Percentiles rank a stretch among this genome's conserved stretches.
Evolutionary conservation across 805 yeast genomes (phyloP).

Genomic region (Cyberlindnera japonica): DNA sequence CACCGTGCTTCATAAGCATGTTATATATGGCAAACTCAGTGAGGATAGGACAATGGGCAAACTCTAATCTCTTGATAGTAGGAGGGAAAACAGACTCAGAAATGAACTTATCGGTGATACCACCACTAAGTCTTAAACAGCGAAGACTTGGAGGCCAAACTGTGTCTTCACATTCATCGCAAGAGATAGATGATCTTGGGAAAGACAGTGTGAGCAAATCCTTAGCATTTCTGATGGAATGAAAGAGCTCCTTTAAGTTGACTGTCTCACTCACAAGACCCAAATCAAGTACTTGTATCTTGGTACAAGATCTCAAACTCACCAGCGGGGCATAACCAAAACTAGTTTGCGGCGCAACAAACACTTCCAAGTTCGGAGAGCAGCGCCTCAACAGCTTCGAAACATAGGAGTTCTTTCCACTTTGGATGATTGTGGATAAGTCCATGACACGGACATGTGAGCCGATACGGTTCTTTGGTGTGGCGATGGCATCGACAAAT

Average conservation of each 20-base stretch:
- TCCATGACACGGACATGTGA: slow-evolving; percentile 62
- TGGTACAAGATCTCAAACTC: slow-evolving; percentile 69
- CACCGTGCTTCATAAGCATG: slow-evolving; percentile 63
- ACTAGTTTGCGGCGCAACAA: slow-evolving; percentile 91
- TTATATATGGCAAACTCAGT: slow-evolving; percentile 61
- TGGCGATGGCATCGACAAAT: slow-evolving; percentile 68
- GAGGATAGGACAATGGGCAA: slow-evolving; percentile 84
- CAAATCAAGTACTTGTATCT: slow-evolving; percentile 64
- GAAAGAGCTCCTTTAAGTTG: slow-evolving; percentile 74
- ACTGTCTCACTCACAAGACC: slow-evolving; percentile 89
- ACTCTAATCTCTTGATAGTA: slow-evolving; percentile 65
- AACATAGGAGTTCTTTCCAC: slow-evolving; percentile 88
- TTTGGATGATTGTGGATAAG: slow-evolving; percentile 75
- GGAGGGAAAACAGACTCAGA: slow-evolving; percentile 65
- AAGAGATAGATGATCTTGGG: slow-evolving; percentile 81
- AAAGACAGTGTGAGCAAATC: slow-evolving; percentile 73
- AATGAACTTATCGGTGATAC: slow-evolving; percentile 79
- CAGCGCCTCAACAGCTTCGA: slow-evolving; percentile 81
- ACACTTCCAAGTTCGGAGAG: slow-evolving; percentile 55
- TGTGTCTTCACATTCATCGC: slow-evolving; percentile 48
- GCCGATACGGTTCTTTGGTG: slow-evolving; percentile 48
- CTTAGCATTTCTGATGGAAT: slow-evolving; percentile 60
- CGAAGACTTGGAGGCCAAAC: slow-evolving; percentile 81
- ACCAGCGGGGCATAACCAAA: slow-evolving; percentile 88
- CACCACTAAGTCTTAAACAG: slow-evolving; percentile 80